Evolutionary conservation across 228 moss, liverwort and hornwort species (phyloP).

Genomic region (Sphagnum fallax): DNA sequence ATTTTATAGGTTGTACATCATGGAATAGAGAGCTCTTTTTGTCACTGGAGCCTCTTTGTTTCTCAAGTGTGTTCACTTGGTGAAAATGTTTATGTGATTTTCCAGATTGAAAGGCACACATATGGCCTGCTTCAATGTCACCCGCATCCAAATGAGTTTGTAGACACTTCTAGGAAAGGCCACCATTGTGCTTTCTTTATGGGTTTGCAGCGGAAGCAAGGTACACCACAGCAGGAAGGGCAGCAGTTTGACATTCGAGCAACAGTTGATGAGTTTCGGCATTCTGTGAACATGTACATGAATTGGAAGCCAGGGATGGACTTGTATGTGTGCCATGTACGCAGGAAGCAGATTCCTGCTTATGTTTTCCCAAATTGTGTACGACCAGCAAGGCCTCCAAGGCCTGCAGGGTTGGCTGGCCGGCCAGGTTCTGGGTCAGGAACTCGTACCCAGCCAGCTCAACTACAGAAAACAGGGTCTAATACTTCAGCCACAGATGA

Average conservation of each 20-base stretch:
- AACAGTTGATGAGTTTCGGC: constrained; percentile 82
- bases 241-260: constrained; percentile 75
- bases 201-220: constrained; percentile 81
- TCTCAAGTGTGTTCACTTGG: no score
- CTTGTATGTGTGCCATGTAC: constrained; percentile 79
- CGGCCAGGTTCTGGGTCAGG: constrained; percentile 24
- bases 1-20: no score
- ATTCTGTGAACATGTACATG: constrained; percentile 70
- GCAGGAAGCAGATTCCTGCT: constrained; percentile 71
- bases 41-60: no score
- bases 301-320: constrained; percentile 81
- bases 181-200: constrained; percentile 86
- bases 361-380: constrained; percentile 80
- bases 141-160: constrained; percentile 83
- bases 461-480: constrained; percentile 20
- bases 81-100: no score
- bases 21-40: no score
- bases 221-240: constrained; percentile 53
- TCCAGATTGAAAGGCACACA: constrained; percentile 86
- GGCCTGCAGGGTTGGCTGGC: constrained; percentile 27
- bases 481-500: constrained; percentile 6
- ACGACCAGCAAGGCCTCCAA: constrained; percentile 51
- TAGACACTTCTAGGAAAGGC: constrained; percentile 63
- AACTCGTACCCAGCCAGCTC: background rate
- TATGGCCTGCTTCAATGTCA: constrained; percentile 85